Percentiles rank a stretch among this genome's conserved stretches.
phyloP scores from a whole-genome alignment of 148 eudicot genomes.

The Dysphania ambrosioides region DNA sequence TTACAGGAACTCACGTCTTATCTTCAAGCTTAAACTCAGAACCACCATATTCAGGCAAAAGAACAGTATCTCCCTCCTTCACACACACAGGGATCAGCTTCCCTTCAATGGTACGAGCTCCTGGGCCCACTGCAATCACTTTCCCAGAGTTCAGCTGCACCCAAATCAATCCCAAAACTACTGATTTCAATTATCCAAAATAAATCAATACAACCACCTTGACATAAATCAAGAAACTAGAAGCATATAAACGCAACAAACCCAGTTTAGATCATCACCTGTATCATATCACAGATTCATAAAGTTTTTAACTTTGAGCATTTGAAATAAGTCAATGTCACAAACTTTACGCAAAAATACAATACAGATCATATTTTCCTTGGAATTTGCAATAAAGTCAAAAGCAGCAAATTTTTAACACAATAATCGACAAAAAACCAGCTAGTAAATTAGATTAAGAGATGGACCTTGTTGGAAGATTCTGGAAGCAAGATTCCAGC shows the following conservation, averaged over 20 bases:
- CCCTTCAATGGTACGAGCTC: slow-evolving; percentile 44
- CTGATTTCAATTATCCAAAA: not conserved
- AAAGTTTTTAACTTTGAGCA: not conserved
- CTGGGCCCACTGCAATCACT: slow-evolving; percentile 77
- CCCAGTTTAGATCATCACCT: too few species aligned
- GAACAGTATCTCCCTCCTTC: slow-evolving; percentile 78
- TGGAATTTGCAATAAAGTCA: too few species aligned
- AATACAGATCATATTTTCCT: too few species aligned
- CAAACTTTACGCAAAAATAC: not conserved
- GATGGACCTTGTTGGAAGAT: slow-evolving; percentile 49
- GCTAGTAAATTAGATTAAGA: not conserved
- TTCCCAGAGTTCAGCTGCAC: slow-evolving; percentile 69
- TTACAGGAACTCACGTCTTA: slow-evolving; percentile 65
- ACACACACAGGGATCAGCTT: slow-evolving; percentile 52
- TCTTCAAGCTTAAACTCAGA: slow-evolving; percentile 64
- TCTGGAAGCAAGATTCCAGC: slow-evolving; percentile 78
- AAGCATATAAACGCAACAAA: not conserved
- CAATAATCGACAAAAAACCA: not conserved
- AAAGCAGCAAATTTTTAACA: slow-evolving; percentile 8
- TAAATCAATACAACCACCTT: too few species aligned
- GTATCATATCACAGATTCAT: too few species aligned
- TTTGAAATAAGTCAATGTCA: not conserved
- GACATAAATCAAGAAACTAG: too few species aligned
- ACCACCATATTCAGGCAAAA: slow-evolving; percentile 79
- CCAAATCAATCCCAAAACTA: slow-evolving; percentile 6